These are phyloP conservation scores for Thalia dealbata DNA, from an alignment of 176 grass and related monocot species.

Conservation along the genomic window DNA sequence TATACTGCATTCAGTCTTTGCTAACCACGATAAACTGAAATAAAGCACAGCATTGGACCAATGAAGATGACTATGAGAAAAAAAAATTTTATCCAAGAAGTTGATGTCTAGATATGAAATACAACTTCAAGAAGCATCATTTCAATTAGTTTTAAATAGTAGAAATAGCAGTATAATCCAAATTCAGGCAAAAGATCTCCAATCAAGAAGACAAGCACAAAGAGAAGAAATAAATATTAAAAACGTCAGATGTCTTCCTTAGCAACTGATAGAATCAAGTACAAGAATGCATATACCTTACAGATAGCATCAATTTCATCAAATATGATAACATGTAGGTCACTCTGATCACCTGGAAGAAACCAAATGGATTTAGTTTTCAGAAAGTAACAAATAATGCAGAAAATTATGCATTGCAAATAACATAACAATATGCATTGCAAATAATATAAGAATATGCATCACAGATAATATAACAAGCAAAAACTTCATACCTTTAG, in stretches of 20 bases:
- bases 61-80: no score
- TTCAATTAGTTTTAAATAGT: no score
- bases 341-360: constrained; percentile 80
- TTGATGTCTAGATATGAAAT: no score
- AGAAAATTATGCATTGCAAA: background rate
- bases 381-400: background rate
- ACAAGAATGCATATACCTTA: constrained; percentile 29
- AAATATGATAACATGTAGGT: constrained; percentile 93
- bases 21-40: no score
- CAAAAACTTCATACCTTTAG: constrained; percentile 34
- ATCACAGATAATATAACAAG: constrained; percentile 9
- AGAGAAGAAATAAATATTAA: background rate
- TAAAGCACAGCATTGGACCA: no score
- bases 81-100: no score
- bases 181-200: background rate
- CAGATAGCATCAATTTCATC: constrained; percentile 99
- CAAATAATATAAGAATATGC: no score
- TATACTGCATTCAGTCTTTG: no score
- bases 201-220: background rate
- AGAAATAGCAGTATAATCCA: background rate
- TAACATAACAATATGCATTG: no score
- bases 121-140: no score
- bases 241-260: background rate
- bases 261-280: background rate
- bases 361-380: constrained; percentile 7